Evolutionary conservation across 2,329 filamentous ascomycete genomes (phyloP).

Genomic region (Coniochaeta prunicola): DNA sequence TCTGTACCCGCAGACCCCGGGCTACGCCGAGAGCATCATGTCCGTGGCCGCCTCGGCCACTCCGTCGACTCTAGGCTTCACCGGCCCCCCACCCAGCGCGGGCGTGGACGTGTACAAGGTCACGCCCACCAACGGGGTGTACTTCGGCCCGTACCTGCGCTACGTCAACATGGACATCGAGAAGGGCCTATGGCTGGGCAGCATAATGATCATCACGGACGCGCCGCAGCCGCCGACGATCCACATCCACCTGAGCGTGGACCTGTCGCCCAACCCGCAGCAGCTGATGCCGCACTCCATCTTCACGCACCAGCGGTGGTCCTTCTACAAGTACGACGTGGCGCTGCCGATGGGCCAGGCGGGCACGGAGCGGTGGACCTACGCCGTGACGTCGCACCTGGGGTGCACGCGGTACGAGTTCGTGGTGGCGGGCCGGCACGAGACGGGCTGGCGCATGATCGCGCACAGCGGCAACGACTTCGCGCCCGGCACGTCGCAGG

Average conservation of each 20-base stretch:
- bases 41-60: slow-evolving; percentile 68
- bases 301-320: slow-evolving; percentile 85
- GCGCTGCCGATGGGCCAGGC: slow-evolving; percentile 84
- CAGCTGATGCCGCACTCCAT: slow-evolving; percentile 80
- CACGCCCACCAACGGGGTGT: slow-evolving; percentile 88
- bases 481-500: slow-evolving; percentile 75
- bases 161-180: slow-evolving; percentile 98
- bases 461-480: slow-evolving; percentile 97
- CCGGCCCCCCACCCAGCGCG: slow-evolving; percentile 77
- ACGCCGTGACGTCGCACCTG: slow-evolving; percentile 92
- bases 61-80: slow-evolving; percentile 74
- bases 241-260: slow-evolving; percentile 83
- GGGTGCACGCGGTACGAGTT: slow-evolving; percentile 99
- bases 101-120: slow-evolving; percentile 94
- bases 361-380: slow-evolving; percentile 84
- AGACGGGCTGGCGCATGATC: slow-evolving; percentile 92
- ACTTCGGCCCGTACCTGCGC: slow-evolving; percentile 92
- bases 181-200: slow-evolving; percentile 83
- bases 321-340: slow-evolving; percentile 91
- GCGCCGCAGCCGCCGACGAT: slow-evolving; percentile 89
- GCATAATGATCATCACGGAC: slow-evolving; percentile 89
- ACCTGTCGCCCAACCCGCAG: slow-evolving; percentile 86
- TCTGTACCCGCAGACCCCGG: slow-evolving; percentile 74
- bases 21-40: slow-evolving; percentile 80
- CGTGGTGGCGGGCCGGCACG: slow-evolving; percentile 80